phyloP scores from a whole-genome alignment of 441 rosid genomes.

The Raphanus hybrid region DNA sequence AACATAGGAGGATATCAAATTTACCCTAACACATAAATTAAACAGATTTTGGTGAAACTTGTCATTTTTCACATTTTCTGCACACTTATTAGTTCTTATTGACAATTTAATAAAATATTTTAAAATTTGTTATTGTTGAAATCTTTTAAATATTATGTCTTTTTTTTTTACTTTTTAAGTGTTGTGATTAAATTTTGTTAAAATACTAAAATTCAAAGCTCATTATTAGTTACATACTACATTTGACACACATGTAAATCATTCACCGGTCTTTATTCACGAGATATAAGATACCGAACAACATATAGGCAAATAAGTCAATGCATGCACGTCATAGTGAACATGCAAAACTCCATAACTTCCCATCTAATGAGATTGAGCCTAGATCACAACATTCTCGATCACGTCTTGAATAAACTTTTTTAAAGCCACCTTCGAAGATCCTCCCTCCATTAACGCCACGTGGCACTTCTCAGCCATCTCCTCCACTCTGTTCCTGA shows the following conservation, averaged over 20 bases:
- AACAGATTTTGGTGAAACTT: background rate
- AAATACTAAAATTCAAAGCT: no score
- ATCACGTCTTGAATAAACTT: background rate
- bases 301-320: background rate
- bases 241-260: no score
- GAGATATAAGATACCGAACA: background rate
- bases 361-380: background rate
- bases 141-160: no score
- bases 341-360: background rate
- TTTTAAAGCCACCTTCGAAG: background rate
- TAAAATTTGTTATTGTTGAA: no score
- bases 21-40: background rate
- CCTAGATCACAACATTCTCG: background rate
- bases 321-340: background rate
- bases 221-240: no score
- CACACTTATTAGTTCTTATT: no score
- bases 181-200: no score
- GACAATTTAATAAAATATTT: no score
- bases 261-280: no score
- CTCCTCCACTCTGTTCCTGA: conserved; percentile 42
- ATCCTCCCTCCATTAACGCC: conserved; percentile 43
- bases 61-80: background rate
- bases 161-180: no score
- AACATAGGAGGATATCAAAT: background rate
- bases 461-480: conserved; percentile 39